Evolutionary conservation across 2,329 filamentous ascomycete genomes (phyloP).

Genomic region (Cordyceps tenuipes): DNA sequence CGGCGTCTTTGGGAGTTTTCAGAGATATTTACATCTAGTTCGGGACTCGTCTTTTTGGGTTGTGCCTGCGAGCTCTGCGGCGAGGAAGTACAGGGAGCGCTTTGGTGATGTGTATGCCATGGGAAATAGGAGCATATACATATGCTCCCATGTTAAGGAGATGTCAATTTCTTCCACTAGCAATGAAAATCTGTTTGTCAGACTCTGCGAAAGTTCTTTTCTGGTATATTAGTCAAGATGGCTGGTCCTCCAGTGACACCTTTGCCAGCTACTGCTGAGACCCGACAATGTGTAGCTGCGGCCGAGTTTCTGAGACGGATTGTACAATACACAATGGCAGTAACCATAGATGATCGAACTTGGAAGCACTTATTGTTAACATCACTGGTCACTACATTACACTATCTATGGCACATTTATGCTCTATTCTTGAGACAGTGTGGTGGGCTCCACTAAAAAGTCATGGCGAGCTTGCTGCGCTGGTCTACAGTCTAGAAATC

Average conservation of each 20-base stretch:
- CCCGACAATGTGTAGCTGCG: too few species aligned
- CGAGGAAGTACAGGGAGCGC: background rate
- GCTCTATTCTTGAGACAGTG: background rate
- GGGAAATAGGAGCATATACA: background rate
- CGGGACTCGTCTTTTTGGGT: background rate
- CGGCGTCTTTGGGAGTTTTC: conserved; percentile 13
- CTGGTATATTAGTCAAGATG: too few species aligned
- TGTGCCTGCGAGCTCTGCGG: background rate
- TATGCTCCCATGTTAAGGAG: background rate
- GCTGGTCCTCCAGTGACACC: too few species aligned
- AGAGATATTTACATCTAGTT: conserved; percentile 8
- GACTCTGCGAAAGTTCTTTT: too few species aligned
- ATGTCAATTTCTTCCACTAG: background rate
- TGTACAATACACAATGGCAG: too few species aligned
- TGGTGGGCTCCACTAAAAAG: conserved; percentile 3
- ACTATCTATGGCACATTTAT: background rate
- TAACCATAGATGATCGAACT: too few species aligned
- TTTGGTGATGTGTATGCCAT: background rate
- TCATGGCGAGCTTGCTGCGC: background rate
- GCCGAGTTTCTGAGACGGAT: too few species aligned
- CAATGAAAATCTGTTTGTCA: too few species aligned
- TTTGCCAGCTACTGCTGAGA: too few species aligned
- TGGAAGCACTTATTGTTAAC: too few species aligned
- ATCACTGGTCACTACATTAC: too few species aligned
- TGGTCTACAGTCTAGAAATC: background rate